Conservation (phyloP, 306 rosid genomes). For the Glycyrrhiza uralensis region DNA sequence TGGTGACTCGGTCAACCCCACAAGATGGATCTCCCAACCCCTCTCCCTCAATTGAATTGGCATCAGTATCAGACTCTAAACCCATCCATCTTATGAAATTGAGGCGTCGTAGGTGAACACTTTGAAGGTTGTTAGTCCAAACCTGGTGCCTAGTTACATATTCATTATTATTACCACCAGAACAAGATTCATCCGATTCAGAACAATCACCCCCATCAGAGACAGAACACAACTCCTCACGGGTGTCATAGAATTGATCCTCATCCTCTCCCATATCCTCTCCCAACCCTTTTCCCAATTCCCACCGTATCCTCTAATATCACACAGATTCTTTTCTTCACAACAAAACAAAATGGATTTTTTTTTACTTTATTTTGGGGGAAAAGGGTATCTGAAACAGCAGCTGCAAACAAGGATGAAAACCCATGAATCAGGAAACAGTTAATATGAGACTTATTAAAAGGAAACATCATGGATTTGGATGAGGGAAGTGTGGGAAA, state of each 20-base stretch:
- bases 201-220: slow-evolving; percentile 52
- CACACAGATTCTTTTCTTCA: slow-evolving; percentile 22
- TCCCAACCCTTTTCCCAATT: background rate
- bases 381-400: slow-evolving; percentile 33
- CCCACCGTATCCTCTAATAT: background rate
- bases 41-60: slow-evolving; percentile 21
- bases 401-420: slow-evolving; percentile 1
- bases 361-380: background rate
- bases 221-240: slow-evolving; percentile 68
- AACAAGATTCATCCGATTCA: slow-evolving; percentile 42
- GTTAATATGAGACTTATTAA: background rate
- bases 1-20: slow-evolving; percentile 42
- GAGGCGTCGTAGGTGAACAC: slow-evolving; percentile 58
- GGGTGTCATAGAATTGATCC: slow-evolving; percentile 65
- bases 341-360: background rate
- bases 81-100: slow-evolving; percentile 70
- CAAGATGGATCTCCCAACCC: slow-evolving; percentile 29
- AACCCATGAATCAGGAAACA: slow-evolving; percentile 8
- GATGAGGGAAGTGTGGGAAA: background rate
- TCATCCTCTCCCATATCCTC: slow-evolving; percentile 30
- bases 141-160: slow-evolving; percentile 29
- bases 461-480: background rate
- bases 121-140: slow-evolving; percentile 45
- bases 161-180: background rate
- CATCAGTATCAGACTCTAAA: slow-evolving; percentile 36